Base-by-base conservation (phyloP, 2,329 filamentous ascomycete species). In the Exophiala viscosa region DNA sequence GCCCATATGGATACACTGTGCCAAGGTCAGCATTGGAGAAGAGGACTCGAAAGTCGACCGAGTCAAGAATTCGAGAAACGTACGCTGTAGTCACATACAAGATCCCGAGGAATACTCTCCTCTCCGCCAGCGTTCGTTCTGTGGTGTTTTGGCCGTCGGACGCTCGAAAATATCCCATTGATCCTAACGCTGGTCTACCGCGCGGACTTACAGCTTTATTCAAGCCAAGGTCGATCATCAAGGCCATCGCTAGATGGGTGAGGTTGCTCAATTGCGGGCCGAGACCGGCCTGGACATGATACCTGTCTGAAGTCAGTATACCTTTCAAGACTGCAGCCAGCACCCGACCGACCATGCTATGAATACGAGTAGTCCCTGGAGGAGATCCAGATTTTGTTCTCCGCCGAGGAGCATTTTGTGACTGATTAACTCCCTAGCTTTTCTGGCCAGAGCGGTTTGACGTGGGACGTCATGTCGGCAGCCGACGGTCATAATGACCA, bases 1-100 rank as follows among this genome's bases (percentile, higher is more conserved):
- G 57, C 77, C 73, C 50, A 65, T 31, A 55, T 51, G 10, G 53
- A 51, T n/a, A 56, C 20, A 3, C 56, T 59, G 28, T 15, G 35
- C 6, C 23, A 13, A 20, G 9, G 20, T 39, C n/a, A n/a, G 23
- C 14, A 15, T n/a, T 11, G 32, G 15, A 10, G 5, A 28, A 28
- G 23, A 28, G 23, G 23, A 28, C 23, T 7, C 5, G 23, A 28
- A 28, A 2, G 1, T 28, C 23, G 5, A 28, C 8, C 23, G 8
- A 28, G 23, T 28, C 23, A 28, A 7, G 3, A 28, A 28, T 7
- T 7, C 23, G 23, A 5, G 8, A 9, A 17, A 64, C 68, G 54
- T 59, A 73, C 72, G 67, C 66, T 4, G 72, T 72, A 9, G 70
- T 69, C 10, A 76, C 60, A 54, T 72, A 74, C 54, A 71, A 76